A percentile compares a stretch with the other conserved stretches of the same genome.
phyloP scores from a whole-genome alignment of 148 eudicot genomes.

The Vaccinium darrowii region DNA sequence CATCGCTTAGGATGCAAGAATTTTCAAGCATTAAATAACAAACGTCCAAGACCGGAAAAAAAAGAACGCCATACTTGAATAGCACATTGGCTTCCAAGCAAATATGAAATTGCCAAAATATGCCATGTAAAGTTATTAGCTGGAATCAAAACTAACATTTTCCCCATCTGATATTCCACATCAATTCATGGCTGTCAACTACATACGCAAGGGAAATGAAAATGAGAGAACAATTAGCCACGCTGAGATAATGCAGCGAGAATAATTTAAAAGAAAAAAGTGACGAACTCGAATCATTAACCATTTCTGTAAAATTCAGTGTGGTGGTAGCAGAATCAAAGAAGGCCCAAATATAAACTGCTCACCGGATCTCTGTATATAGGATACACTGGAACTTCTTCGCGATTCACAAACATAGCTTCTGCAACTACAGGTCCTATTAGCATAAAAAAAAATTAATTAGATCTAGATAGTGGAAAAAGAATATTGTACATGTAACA shows the following conservation, averaged over 20 bases:
- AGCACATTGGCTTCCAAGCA: not conserved
- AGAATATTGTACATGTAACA: not conserved
- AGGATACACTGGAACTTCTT: constrained; percentile 88
- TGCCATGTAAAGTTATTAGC: no score
- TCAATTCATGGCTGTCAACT: not conserved
- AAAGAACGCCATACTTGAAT: not conserved
- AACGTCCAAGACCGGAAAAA: not conserved
- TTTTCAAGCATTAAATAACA: not conserved
- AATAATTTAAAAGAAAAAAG: not conserved
- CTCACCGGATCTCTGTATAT: constrained; percentile 94
- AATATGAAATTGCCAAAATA: not conserved
- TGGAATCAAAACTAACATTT: not conserved
- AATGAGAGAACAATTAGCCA: not conserved
- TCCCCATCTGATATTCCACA: not conserved
- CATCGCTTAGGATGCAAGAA: not conserved
- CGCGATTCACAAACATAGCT: constrained; percentile 95
- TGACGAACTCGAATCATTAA: not conserved
- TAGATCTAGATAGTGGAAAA: not conserved
- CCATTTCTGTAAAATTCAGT: not conserved
- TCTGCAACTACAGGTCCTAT: constrained; percentile 96
- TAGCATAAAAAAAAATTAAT: constrained; percentile 8
- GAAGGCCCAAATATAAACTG: constrained; percentile 4
- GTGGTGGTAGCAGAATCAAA: not conserved
- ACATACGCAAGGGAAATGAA: not conserved
- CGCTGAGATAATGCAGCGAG: not conserved